A percentile compares a stretch with the other conserved stretches of the same genome.
Conservation (phyloP, 306 rosid genomes). For the Vigna nakashimae region DNA sequence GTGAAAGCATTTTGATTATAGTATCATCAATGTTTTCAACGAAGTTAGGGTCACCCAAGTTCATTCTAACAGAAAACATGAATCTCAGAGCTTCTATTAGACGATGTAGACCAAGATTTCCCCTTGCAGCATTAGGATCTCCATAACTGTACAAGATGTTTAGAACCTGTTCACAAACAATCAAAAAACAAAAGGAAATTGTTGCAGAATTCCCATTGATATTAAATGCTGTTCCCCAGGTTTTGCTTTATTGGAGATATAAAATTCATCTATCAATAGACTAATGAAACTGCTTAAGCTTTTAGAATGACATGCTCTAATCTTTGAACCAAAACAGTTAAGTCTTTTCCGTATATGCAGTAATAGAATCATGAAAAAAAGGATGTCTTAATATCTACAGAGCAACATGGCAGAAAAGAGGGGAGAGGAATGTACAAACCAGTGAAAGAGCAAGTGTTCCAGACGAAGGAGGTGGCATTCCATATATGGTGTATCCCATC, state of each 20-base stretch:
- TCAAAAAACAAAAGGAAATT: no score
- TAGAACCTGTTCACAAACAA: conserved; percentile 59
- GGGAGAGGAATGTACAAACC: conserved; percentile 53
- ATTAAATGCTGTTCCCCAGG: conserved; percentile 9
- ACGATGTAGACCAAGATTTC: conserved; percentile 82
- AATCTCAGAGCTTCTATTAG: conserved; percentile 85
- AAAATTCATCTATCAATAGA: neutral
- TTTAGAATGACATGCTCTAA: neutral
- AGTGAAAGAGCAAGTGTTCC: conserved; percentile 83
- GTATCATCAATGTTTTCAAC: conserved; percentile 55
- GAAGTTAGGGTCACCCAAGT: conserved; percentile 89
- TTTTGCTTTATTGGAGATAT: neutral
- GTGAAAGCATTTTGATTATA: conserved; percentile 72
- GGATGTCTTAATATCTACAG: neutral
- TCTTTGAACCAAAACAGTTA: conserved; percentile 8
- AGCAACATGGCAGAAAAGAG: conserved; percentile 16
- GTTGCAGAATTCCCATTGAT: neutral
- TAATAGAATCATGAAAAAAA: conserved; percentile 2
- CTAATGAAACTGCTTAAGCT: neutral
- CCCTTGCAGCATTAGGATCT: conserved; percentile 66
- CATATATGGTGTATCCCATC: conserved; percentile 74
- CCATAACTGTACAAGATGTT: conserved; percentile 77
- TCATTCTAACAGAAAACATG: conserved; percentile 83
- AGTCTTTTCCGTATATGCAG: neutral
- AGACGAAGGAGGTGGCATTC: conserved; percentile 98